Base-by-base conservation (phyloP, 352 stramenopile genomes). In the Pythium graminicola region DNA sequence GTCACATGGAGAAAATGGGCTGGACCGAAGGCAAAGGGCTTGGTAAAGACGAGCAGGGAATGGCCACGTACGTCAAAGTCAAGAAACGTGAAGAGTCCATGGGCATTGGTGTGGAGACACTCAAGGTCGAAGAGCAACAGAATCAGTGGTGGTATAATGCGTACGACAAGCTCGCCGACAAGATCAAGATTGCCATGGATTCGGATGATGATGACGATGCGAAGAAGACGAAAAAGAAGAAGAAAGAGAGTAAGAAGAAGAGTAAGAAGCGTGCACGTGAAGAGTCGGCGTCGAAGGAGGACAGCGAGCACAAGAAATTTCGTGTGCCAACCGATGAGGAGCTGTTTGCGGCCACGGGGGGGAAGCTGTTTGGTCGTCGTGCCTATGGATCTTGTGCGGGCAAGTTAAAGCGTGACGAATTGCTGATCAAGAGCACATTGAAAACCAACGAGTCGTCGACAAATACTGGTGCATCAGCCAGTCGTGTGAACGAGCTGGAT, bases 21-120 rank as follows among this genome's bases (percentile, higher is more conserved):
- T 99, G 94, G 94, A 89, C 63, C 41, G 82, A 96, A 56, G 95
- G 95, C 56, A 97, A 97, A 54, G 96, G 96, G 1, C 76, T 99
- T 10, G 96, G 96, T 55, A 99, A 98, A 72, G 67, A 93, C 48
- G 82, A 97, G 59, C 76, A 98, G 59, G 96, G 96, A 43, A 87
- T 97, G 13, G 73, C 81, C 28, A 92, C 82, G 20, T 94, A 98
- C 73, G 80, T 99, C 32, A 88, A 86, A 55, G 94, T 98, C 9
- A 87, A 95, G 63, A 95, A 97, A 60, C 89, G 94, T 45, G 77
- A 97, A 26, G 93, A 98, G 66, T 77, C 93, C 55, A 79, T 92
- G 65, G 94, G 95, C 32, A 72, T 98, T 2, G 95, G 95, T 20
- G 76, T 78, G 13, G 83, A 89, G 59, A 83, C 81, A 60, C 53